phyloP scores from a whole-genome alignment of 345 rosid species.

The Garcia nutans region DNA sequence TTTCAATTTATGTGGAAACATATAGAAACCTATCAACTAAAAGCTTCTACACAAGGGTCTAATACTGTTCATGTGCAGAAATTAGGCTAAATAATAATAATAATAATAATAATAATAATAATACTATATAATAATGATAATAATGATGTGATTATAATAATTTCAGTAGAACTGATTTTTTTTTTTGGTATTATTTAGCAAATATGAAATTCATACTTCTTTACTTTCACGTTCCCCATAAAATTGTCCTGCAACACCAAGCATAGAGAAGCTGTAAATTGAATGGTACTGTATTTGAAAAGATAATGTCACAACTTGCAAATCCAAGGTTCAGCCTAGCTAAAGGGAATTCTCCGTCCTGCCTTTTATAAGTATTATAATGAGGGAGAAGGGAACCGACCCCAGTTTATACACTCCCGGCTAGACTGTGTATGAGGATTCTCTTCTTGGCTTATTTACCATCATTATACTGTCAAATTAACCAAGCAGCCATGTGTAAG shows the following conservation, averaged over 20 bases:
- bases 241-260: neutral
- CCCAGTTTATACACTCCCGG: no score
- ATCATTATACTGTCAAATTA: neutral
- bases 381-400: no score
- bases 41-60: neutral
- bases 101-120: neutral
- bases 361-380: no score
- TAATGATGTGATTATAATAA: neutral
- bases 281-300: neutral
- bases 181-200: neutral
- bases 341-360: neutral
- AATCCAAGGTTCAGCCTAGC: neutral
- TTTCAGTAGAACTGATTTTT: neutral
- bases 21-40: constrained; percentile 19
- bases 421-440: no score
- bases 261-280: neutral
- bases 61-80: neutral
- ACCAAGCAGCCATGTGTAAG: neutral
- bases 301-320: neutral
- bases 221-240: neutral
- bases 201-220: neutral
- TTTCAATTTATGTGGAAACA: constrained; percentile 2
- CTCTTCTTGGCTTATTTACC: neutral
- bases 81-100: neutral
- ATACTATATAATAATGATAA: neutral